Evolutionary conservation across 2,329 filamentous ascomycete genomes (phyloP), one percentile per base, ranked within the genome.

Genomic region (Colletotrichum liaoningense): DNA sequence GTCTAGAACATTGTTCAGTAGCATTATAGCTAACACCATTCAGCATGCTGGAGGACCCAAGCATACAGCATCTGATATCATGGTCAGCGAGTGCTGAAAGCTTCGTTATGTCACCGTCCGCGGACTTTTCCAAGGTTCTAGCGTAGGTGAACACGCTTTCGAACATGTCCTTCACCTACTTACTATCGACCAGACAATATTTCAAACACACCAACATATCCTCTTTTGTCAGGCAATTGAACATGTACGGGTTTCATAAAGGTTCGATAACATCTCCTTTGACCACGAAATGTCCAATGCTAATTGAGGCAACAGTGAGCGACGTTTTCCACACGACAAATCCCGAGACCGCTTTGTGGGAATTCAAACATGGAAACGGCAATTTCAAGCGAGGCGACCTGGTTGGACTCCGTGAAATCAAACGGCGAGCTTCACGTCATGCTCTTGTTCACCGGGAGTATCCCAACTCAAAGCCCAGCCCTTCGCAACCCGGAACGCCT

Each of bases 211-310:
- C 96, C 77, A 99, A 99, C 80, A 98, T 98, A 74, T 98, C 97
- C 12, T 98, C 97, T 1, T 99, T 99, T 82, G 97, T 99, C 63
- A 92, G 97, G 62, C 97, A 99, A 84, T 86, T 99, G 63, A 99
- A 99, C 81, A 99, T 99, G 97, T 99, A 99, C 79, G 97, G 97
- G 7, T 99, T 99, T 83, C 97, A 99, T 82, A 99, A 99, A 93
- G 95, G 95, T 97, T 78, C 59, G 81, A 77, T 24, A 35, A 49
- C 30, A 49, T 69, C 76, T 63, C 67, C 11, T 3, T 14, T 26
- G 3, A 16, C 26, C 16, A 11, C 26, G 3, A 19, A 49, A 19
- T 35, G 35, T 14, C 46, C 16, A 19, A 26, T n/a, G 63, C 63
- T 73, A 35, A 66, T 80, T 63, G 82, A 73, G 67, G 55, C 12